Conservation (phyloP, 345 rosid genomes). For the Ailanthus altissimus region DNA sequence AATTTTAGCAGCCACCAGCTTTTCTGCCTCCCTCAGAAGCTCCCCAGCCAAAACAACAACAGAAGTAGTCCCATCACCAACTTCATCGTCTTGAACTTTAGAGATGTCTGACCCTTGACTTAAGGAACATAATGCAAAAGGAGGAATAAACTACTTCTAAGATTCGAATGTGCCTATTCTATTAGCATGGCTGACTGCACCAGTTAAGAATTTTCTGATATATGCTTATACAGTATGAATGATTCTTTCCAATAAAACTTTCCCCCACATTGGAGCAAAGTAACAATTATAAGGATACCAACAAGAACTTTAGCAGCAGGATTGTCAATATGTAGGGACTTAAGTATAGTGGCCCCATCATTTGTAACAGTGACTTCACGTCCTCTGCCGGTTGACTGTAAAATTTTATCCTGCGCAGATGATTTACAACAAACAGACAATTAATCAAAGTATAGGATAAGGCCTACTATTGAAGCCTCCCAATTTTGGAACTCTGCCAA, state of each 20-base stretch:
- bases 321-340: conserved; percentile 92
- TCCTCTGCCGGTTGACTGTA: conserved; percentile 95
- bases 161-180: background rate
- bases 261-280: background rate
- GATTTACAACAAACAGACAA: conserved; percentile 23
- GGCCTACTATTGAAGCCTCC: background rate
- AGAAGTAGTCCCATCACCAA: conserved; percentile 99
- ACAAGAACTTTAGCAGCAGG: conserved; percentile 96
- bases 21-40: conserved; percentile 93
- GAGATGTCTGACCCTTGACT: conserved; percentile 63
- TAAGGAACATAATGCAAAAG: conserved; percentile 19
- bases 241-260: background rate
- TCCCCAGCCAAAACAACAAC: conserved; percentile 98
- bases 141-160: background rate
- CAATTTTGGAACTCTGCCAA: background rate
- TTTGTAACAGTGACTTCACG: conserved; percentile 81
- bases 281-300: conserved; percentile 53
- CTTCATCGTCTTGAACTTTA: conserved; percentile 99
- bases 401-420: conserved; percentile 73
- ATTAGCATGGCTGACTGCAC: conserved; percentile 1
- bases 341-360: conserved; percentile 96
- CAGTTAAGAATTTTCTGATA: background rate
- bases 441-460: background rate
- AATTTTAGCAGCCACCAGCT: conserved; percentile 84
- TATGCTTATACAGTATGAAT: background rate